Percentiles rank a stretch among this genome's conserved stretches.
phyloP scores from a whole-genome alignment of 139 green algal genomes.

The Astrephomene gubernaculifera region DNA sequence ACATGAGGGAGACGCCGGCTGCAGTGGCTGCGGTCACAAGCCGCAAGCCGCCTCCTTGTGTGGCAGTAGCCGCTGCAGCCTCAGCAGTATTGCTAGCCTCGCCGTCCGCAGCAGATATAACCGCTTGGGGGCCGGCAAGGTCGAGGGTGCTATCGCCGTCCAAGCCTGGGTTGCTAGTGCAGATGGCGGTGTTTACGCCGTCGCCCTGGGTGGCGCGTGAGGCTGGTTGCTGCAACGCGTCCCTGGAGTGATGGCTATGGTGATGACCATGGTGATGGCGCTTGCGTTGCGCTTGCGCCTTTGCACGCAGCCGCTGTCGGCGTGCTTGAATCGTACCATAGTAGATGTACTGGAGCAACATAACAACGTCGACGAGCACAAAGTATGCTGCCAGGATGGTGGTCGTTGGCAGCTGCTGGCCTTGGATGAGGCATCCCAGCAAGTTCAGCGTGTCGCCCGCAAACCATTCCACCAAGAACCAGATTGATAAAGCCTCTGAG shows the following conservation, averaged over 20 bases:
- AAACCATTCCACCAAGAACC: slow-evolving; percentile 92
- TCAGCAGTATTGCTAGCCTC: neutral
- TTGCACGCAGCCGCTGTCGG: slow-evolving; percentile 21
- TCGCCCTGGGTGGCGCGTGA: neutral
- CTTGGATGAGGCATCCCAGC: slow-evolving; percentile 85
- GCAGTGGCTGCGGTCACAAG: slow-evolving; percentile 26
- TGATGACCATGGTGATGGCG: slow-evolving; percentile 44
- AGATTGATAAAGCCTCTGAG: slow-evolving; percentile 83
- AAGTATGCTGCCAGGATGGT: slow-evolving; percentile 76
- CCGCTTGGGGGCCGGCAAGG: neutral
- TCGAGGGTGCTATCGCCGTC: neutral
- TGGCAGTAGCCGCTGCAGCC: no score
- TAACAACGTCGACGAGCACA: slow-evolving; percentile 76
- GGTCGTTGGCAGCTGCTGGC: slow-evolving; percentile 85
- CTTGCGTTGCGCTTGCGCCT: neutral
- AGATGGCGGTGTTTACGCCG: neutral
- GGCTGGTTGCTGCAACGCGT: neutral
- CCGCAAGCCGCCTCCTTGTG: neutral
- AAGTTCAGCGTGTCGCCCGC: slow-evolving; percentile 73
- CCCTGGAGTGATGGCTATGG: slow-evolving; percentile 32
- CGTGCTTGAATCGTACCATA: slow-evolving; percentile 68
- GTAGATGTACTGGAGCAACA: slow-evolving; percentile 86
- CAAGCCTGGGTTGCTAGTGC: neutral
- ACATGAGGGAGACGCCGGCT: neutral
- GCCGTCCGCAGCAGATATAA: neutral